Evolutionary conservation across 345 rosid species (phyloP), one percentile per base, ranked within the genome.

Genomic region (Gossypium mustelinum): DNA sequence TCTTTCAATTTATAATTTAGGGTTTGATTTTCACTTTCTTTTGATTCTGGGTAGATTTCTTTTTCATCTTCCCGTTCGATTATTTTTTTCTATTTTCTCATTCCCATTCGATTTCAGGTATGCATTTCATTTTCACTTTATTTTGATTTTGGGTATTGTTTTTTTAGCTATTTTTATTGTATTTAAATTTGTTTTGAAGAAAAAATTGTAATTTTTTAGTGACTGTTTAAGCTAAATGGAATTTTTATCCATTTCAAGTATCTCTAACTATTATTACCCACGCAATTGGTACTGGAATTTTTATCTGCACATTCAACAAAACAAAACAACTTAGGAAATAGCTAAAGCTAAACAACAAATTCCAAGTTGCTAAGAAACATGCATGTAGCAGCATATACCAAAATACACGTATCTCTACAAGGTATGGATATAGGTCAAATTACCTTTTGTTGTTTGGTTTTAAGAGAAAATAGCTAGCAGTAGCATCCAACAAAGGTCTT

Each of bases 221-320:
- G 39, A 34, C 6, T 34, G 39, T 34, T 34, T 34, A 34, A 34
- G 39, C 39, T 34, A 34, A 34, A 34, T 34, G 39, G 39, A 34
- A 34, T 34, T 34, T 34, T 34, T 34, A 34, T 34, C 39, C 6
- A 34, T 4, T 34, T 34, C 71, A 60, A 89, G 76, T 89, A 89
- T 87, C 78, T 80, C 75, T 48, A 18, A 56, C 4, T 8, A n/a
- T n/a, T 18, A 34, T 34, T 34, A 34, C 39, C 6, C 11, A 56
- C 27, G 20, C 11, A 56, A 18, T 8, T 56, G 1, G 51, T 48
- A 48, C 16, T 13, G 12, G 3, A 74, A 70, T 34, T 1, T 51
- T 84, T 66, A 79, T 60, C 87, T 85, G 80, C 78, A 65, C 56
- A 76, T 10, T n/a, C 39, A 59, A 62, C 47, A 11, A 12, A 47